A percentile compares a stretch with the other conserved stretches of the same genome.
Conservation (phyloP, 805 yeast genomes). For the Suhomyces pyralidae region DNA sequence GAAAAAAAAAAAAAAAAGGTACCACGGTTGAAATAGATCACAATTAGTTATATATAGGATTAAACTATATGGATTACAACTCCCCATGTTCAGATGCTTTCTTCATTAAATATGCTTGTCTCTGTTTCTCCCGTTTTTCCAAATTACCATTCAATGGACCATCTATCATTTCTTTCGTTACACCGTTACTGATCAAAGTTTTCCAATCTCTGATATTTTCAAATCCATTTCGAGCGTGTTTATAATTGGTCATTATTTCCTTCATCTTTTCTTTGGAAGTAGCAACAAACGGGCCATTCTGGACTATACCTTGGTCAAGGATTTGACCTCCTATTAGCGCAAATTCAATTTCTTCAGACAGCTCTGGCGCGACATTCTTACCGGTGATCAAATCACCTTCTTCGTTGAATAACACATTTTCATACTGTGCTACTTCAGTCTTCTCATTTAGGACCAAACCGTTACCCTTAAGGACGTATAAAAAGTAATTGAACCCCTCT, state of each 20-base stretch:
- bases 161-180: constrained; percentile 40
- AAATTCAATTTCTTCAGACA: constrained; percentile 47
- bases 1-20: not conserved
- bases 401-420: no score
- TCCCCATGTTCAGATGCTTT: not conserved
- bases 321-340: constrained; percentile 75
- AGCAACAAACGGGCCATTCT: constrained; percentile 91
- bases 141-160: constrained; percentile 34
- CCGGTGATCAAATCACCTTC: no score
- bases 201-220: constrained; percentile 63
- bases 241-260: constrained; percentile 71
- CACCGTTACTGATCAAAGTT: constrained; percentile 44
- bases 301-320: constrained; percentile 72
- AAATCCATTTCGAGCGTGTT: constrained; percentile 64
- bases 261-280: constrained; percentile 62
- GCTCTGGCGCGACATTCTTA: constrained; percentile 22
- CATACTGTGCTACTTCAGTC: no score
- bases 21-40: not conserved
- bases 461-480: no score
- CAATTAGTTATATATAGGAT: not conserved
- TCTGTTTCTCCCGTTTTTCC: constrained; percentile 27
- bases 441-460: no score
- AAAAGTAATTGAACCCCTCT: no score
- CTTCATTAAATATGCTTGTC: constrained; percentile 5
- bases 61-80: not conserved